phyloP scores from a whole-genome alignment of 2,329 filamentous ascomycete genomes.

The Knoxdaviesia proteae region DNA sequence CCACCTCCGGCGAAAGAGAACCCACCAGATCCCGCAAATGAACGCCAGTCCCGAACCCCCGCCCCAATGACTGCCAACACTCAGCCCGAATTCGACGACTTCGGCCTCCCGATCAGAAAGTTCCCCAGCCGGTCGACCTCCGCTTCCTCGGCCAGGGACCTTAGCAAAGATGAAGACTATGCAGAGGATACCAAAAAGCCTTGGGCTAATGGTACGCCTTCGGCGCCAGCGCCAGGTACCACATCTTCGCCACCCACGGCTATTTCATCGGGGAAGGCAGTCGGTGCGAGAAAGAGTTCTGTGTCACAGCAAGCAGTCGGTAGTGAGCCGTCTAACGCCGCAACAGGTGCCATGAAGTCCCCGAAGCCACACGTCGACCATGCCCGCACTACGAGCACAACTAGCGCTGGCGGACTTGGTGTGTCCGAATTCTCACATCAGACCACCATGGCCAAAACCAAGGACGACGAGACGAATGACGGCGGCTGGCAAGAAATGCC shows the following conservation, averaged over 20 bases:
- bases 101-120: slow-evolving; percentile 38
- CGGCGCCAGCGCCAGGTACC: background rate
- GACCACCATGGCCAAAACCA: slow-evolving; percentile 31
- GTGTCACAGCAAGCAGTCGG: too few relatives aligned
- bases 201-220: background rate
- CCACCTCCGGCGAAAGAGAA: too few relatives aligned
- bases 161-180: background rate
- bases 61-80: background rate
- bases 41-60: too few relatives aligned
- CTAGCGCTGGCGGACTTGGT: slow-evolving; percentile 13
- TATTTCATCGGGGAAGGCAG: slow-evolving; percentile 3
- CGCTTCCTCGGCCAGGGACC: background rate
- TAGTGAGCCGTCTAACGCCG: background rate
- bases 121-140: slow-evolving; percentile 3
- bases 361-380: slow-evolving; percentile 7
- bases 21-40: too few relatives aligned
- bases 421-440: slow-evolving; percentile 85
- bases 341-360: background rate
- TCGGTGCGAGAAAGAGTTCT: too few relatives aligned
- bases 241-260: slow-evolving; percentile 1
- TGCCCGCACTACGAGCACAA: slow-evolving; percentile 18
- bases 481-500: slow-evolving; percentile 93
- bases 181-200: background rate
- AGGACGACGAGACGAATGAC: slow-evolving; percentile 32
- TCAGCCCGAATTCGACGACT: slow-evolving; percentile 40